Base-by-base conservation (phyloP, 345 rosid species). In the Orychophragmus violaceus region DNA sequence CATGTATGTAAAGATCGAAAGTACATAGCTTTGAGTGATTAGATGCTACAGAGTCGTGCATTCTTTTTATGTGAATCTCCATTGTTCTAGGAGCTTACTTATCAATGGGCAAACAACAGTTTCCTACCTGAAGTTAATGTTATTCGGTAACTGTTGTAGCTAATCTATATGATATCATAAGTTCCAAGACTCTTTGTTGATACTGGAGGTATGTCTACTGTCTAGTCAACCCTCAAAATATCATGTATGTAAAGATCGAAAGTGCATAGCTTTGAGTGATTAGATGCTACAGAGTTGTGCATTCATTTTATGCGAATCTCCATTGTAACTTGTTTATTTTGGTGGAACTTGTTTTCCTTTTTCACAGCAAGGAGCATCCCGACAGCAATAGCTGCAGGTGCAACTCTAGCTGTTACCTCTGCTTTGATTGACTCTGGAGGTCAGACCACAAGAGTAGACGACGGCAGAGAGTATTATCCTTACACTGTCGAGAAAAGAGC, bases 391-490 rank as follows among this genome's bases (percentile, higher is more conserved):
- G 75, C 91, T 63, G 97, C 96, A 49, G 99, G 99, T 59, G 49
- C 99, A 28, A 87, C 95, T 22, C 74, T 94, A 35, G 99, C 96
- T 4, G 74, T 87, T 67, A 94, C 99, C 32, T 88, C 97, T 60
- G 81, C 91, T 10, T 5, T 81, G 51, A 88, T 94, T 69, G 99
- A 94, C 69, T 78, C 86, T 13, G 96, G 97, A 25, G 95, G 95
- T 37, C 99, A 88, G 75, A 94, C 97, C 46, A 94, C 93, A 59
- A 90, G 96, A 82, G 25, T 75, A 60, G 99, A 94, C 79, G 82
- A 9, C 3, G 95, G 96, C 64, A 94, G 88, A 82, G 99, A 90
- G 74, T 90, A 90, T 66, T 94, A 85, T 68, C 89, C 99, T 8
- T 88, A 90, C 82, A 82, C 97, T 48, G 88, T 88, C 42, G 83